These are phyloP conservation scores for Saprolegnia parasitica DNA, from an alignment of 352 stramenopile genomes.

Conservation along the genomic window DNA sequence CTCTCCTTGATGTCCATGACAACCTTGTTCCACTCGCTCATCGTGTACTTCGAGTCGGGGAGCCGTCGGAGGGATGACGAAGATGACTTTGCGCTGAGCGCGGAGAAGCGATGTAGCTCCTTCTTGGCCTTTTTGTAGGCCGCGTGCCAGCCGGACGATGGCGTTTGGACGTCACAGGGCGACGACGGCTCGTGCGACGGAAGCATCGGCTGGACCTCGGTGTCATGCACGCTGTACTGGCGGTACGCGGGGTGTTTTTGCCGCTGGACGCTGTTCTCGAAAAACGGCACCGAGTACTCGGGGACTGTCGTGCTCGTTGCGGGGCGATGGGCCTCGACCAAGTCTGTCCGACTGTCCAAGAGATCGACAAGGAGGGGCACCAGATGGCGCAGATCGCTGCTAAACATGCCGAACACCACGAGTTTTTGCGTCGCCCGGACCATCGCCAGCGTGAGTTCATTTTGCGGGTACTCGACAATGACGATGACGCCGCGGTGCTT, in stretches of 20 bases:
- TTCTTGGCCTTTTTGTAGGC: neutral
- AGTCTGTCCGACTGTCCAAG: slow-evolving; percentile 49
- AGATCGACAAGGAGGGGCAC: slow-evolving; percentile 35
- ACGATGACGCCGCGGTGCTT: slow-evolving; percentile 41
- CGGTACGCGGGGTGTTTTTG: slow-evolving; percentile 14
- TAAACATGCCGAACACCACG: slow-evolving; percentile 65
- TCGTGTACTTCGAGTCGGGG: slow-evolving; percentile 25
- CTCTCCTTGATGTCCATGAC: slow-evolving; percentile 77
- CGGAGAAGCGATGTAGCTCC: neutral
- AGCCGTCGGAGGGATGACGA: slow-evolving; percentile 7
- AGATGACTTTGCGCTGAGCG: slow-evolving; percentile 29
- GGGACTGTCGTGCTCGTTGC: neutral
- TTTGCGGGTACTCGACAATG: slow-evolving; percentile 54
- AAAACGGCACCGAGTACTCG: slow-evolving; percentile 22
- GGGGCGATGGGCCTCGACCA: neutral
- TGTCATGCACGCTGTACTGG: slow-evolving; percentile 12
- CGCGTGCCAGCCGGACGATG: neutral
- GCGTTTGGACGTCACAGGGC: too few relatives aligned
- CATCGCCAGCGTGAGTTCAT: slow-evolving; percentile 54
- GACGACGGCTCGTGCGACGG: neutral
- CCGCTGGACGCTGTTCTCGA: slow-evolving; percentile 25
- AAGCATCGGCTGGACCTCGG: slow-evolving; percentile 1
- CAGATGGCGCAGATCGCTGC: slow-evolving; percentile 39
- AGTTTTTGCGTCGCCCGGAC: slow-evolving; percentile 52
- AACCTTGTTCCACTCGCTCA: slow-evolving; percentile 39